Percentiles rank a stretch among this genome's conserved stretches.
Evolutionary conservation across 2,329 filamentous ascomycete species (phyloP).

Genomic region (Botrytis porri): DNA sequence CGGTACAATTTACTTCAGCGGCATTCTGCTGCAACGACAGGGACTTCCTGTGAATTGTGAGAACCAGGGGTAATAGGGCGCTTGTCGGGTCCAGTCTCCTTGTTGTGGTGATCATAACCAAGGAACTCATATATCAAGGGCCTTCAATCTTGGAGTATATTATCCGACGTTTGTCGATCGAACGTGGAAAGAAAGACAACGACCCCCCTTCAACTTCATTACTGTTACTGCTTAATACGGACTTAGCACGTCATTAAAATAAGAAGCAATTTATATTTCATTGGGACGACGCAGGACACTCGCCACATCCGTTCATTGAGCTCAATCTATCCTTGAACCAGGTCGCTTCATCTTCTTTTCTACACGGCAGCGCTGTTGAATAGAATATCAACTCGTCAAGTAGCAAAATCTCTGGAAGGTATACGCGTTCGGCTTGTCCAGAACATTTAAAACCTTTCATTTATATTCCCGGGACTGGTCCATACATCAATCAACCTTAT

Average conservation of each 20-base stretch:
- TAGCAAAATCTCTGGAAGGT: slow-evolving; percentile 23
- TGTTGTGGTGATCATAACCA: slow-evolving; percentile 35
- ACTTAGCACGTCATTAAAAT: slow-evolving; percentile 36
- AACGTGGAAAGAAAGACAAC: slow-evolving; percentile 35
- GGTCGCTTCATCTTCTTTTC: slow-evolving; percentile 30
- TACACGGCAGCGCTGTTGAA: slow-evolving; percentile 19
- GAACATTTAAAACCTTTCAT: slow-evolving; percentile 26
- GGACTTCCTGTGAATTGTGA: slow-evolving; percentile 28
- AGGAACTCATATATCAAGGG: slow-evolving; percentile 31
- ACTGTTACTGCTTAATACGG: slow-evolving; percentile 28
- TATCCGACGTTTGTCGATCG: slow-evolving; percentile 36
- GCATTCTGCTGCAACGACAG: slow-evolving; percentile 28
- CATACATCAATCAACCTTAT: slow-evolving; percentile 33
- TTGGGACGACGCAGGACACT: slow-evolving; percentile 34
- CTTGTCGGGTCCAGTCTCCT: slow-evolving; percentile 36
- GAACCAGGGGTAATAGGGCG: slow-evolving; percentile 30
- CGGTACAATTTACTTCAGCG: slow-evolving; percentile 31
- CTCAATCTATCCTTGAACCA: slow-evolving; percentile 31
- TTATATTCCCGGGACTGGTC: slow-evolving; percentile 31
- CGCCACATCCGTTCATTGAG: slow-evolving; percentile 29
- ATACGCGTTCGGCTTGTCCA: slow-evolving; percentile 36
- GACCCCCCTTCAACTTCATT: slow-evolving; percentile 30
- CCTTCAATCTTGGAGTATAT: slow-evolving; percentile 37
- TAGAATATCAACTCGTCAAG: slow-evolving; percentile 10
- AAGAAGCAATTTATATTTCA: slow-evolving; percentile 36